A percentile compares a stretch with the other conserved stretches of the same genome.
Evolutionary conservation across 306 rosid species (phyloP).

Genomic region (Dalbergia oliveri): DNA sequence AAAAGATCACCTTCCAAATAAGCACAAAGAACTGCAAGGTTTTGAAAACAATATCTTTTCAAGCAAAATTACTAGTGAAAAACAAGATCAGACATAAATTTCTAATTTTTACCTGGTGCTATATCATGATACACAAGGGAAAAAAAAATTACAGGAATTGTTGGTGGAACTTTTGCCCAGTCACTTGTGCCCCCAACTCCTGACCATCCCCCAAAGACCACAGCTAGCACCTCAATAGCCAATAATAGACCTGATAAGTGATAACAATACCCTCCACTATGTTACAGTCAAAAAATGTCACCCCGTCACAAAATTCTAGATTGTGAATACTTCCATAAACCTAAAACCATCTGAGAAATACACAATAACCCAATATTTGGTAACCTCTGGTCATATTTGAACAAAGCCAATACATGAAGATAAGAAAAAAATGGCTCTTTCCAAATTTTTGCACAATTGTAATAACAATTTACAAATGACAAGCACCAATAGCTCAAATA

Average conservation of each 20-base stretch:
- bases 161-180: conserved; percentile 64
- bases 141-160: conserved; percentile 73
- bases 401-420: no score
- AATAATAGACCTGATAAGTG: conserved; percentile 72
- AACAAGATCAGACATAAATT: neutral
- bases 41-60: neutral
- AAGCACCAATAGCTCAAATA: neutral
- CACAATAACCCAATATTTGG: neutral
- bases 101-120: conserved; percentile 60
- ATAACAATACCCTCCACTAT: conserved; percentile 20
- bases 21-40: conserved; percentile 77
- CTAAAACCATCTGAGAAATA: neutral
- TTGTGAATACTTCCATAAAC: neutral
- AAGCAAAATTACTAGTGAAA: neutral
- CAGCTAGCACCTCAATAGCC: conserved; percentile 66
- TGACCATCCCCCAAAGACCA: conserved; percentile 66
- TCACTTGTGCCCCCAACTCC: conserved; percentile 60
- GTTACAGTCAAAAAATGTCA: conserved; percentile 21
- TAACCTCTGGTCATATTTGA: no score
- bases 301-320: neutral
- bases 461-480: conserved; percentile 13
- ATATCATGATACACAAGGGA: conserved; percentile 80
- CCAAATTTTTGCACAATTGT: neutral
- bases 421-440: no score
- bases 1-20: conserved; percentile 74